These are phyloP conservation scores for Platanthera zijinensis DNA, from an alignment of 106 monocot genomes.

Conservation along the genomic window DNA sequence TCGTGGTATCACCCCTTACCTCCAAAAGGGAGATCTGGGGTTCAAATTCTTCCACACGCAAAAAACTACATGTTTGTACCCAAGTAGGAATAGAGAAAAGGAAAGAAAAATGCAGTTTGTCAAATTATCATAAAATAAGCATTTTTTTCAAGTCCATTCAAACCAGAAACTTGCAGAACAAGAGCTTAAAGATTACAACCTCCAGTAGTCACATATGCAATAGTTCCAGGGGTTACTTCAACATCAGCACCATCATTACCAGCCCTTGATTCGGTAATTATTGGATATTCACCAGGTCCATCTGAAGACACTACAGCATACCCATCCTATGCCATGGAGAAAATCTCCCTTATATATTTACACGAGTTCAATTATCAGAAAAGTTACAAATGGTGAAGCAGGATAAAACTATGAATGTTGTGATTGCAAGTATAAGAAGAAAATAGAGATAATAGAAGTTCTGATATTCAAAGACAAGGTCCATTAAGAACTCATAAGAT, in stretches of 20 bases:
- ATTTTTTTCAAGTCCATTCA: not conserved
- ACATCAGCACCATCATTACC: constrained; percentile 70
- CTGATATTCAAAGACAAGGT: not conserved
- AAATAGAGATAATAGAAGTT: not conserved
- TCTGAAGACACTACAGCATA: constrained; percentile 92
- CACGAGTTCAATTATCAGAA: not conserved
- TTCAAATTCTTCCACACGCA: no score
- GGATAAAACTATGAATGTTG: not conserved
- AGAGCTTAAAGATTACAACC: constrained; percentile 31
- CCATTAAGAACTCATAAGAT: not conserved
- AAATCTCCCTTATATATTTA: not conserved
- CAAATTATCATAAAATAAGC: not conserved
- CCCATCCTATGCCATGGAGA: constrained; percentile 58
- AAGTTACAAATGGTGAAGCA: not conserved
- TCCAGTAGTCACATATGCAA: constrained; percentile 98
- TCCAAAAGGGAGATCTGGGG: no score
- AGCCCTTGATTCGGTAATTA: constrained; percentile 84
- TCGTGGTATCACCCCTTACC: no score
- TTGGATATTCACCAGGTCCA: constrained; percentile 86
- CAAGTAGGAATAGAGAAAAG: not conserved
- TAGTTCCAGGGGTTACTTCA: constrained; percentile 50
- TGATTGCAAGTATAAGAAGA: not conserved
- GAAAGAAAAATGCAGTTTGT: not conserved
- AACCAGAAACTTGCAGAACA: not conserved
- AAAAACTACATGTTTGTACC: no score